A percentile compares a stretch with the other conserved stretches of the same genome.
phyloP scores from a whole-genome alignment of 1,139 yeast species.

The Geotrichum histeridarum region DNA sequence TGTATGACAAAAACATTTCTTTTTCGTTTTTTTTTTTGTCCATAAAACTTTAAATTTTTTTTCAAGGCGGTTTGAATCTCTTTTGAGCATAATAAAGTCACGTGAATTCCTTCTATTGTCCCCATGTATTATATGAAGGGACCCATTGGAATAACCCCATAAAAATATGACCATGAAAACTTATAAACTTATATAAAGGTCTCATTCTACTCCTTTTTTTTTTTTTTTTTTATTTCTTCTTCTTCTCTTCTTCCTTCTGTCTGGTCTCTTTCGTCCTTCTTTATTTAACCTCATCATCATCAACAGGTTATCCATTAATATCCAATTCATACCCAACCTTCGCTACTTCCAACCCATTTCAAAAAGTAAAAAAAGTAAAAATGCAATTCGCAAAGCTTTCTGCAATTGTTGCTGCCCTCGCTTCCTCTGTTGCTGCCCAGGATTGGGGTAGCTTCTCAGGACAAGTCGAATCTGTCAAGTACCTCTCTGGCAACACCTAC shows the following conservation, averaged over 20 bases:
- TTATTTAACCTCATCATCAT: background rate
- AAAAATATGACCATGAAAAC: no score
- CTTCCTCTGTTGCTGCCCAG: constrained; percentile 11
- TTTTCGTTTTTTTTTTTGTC: no score
- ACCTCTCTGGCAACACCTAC: constrained; percentile 9
- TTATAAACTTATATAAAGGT: background rate
- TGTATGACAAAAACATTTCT: no score
- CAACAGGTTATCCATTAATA: no score
- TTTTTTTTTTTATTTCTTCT: background rate
- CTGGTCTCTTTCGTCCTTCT: background rate
- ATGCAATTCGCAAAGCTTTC: constrained; percentile 6
- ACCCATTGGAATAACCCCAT: no score
- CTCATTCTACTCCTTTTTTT: background rate
- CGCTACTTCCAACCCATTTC: no score
- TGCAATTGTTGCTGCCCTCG: constrained; percentile 9
- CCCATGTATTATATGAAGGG: no score
- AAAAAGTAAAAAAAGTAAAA: background rate
- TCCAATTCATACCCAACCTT: background rate
- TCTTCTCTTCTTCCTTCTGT: background rate
- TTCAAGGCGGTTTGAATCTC: no score
- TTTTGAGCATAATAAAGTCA: no score
- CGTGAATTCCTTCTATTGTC: no score
- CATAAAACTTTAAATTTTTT: no score
- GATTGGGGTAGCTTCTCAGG: constrained; percentile 21
- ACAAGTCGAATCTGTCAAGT: constrained; percentile 14